Conservation (phyloP, 108 stramenopile genomes). For the Pseudonitzschia delicatissima region DNA sequence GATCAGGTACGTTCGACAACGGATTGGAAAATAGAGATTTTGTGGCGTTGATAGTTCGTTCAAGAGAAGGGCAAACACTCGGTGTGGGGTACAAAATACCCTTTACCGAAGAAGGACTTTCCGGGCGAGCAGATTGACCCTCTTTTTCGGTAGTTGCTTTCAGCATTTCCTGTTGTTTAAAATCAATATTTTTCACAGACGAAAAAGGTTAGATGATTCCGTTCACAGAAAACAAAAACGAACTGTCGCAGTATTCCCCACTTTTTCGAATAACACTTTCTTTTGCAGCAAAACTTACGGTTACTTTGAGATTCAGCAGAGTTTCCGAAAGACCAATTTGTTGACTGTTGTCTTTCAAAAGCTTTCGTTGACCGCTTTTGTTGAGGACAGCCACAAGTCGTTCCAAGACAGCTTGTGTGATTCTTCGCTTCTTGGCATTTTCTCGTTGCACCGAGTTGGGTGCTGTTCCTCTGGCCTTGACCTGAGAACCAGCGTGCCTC, state of each 20-base stretch:
- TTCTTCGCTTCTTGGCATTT: slow-evolving; percentile 71
- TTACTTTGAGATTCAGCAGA: slow-evolving; percentile 28
- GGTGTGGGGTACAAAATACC: slow-evolving; percentile 11
- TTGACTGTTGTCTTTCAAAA: background rate
- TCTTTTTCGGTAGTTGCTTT: background rate
- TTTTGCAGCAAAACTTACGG: slow-evolving; percentile 31
- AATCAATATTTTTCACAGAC: background rate
- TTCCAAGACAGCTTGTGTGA: slow-evolving; percentile 53
- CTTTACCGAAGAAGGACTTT: slow-evolving; percentile 24
- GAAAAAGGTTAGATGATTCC: background rate
- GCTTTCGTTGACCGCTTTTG: background rate
- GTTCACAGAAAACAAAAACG: background rate
- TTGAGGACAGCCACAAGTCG: slow-evolving; percentile 46
- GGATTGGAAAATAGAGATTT: slow-evolving; percentile 24
- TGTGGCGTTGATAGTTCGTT: slow-evolving; percentile 10
- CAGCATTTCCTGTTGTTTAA: slow-evolving; percentile 10
- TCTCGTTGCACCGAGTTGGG: slow-evolving; percentile 62
- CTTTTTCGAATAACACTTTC: background rate
- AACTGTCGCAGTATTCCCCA: background rate
- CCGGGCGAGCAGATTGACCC: background rate
- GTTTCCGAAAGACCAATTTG: slow-evolving; percentile 20
- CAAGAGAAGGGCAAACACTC: slow-evolving; percentile 21
- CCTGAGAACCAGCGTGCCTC: slow-evolving; percentile 60
- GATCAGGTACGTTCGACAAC: slow-evolving; percentile 17
- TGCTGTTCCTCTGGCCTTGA: slow-evolving; percentile 78